phyloP scores from a whole-genome alignment of 805 yeast genomes.

The Priceomyces fermenticarens region DNA sequence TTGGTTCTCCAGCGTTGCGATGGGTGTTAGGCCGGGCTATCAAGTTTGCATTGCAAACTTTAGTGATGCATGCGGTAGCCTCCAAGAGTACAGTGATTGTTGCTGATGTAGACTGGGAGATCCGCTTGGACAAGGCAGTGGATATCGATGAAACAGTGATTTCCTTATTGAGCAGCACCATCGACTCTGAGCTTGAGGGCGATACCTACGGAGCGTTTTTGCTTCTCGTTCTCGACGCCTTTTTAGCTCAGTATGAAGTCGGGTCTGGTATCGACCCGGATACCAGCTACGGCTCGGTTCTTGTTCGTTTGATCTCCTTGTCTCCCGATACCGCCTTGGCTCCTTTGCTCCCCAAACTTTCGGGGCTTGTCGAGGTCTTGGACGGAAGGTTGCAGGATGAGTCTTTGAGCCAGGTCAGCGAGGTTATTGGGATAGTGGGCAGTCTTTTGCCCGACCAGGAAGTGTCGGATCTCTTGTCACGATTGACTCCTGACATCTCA shows the following conservation, averaged over 20 bases:
- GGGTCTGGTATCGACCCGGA: constrained; percentile 14
- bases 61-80: constrained; percentile 64
- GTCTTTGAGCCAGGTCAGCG: constrained; percentile 34
- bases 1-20: constrained; percentile 22
- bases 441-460: constrained; percentile 27
- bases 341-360: constrained; percentile 13
- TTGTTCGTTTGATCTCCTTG: constrained; percentile 30
- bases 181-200: constrained; percentile 14
- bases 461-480: constrained; percentile 7
- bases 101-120: constrained; percentile 71
- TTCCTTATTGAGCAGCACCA: constrained; percentile 17
- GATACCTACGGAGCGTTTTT: constrained; percentile 22
- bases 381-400: constrained; percentile 19
- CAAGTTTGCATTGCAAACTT: constrained; percentile 51
- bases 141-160: constrained; percentile 57
- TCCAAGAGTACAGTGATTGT: constrained; percentile 54
- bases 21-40: constrained; percentile 41
- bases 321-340: constrained; percentile 26
- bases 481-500: constrained; percentile 6
- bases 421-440: constrained; percentile 46
- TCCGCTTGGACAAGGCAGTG: constrained; percentile 65
- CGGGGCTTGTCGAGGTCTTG: constrained; percentile 23
- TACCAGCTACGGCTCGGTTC: constrained; percentile 32
- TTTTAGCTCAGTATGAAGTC: constrained; percentile 19
- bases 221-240: constrained; percentile 34